Evolutionary conservation across 2,329 filamentous ascomycete species (phyloP).

Genomic region (Scorias spongiosa): DNA sequence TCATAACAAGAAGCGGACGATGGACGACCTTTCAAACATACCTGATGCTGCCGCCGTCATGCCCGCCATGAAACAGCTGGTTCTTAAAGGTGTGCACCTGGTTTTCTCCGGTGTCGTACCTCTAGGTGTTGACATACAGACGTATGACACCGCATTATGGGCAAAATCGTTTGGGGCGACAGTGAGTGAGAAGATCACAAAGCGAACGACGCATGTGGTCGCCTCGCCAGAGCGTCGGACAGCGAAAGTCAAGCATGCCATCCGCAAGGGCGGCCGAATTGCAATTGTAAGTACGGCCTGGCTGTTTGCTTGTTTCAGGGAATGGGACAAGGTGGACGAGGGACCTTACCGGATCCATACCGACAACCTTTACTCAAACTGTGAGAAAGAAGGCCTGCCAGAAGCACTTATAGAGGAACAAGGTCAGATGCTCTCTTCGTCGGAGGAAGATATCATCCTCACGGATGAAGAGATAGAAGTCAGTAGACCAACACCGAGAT

Average conservation of each 20-base stretch:
- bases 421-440: slow-evolving; percentile 24
- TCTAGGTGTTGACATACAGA: slow-evolving; percentile 54
- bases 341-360: slow-evolving; percentile 63
- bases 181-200: slow-evolving; percentile 42
- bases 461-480: slow-evolving; percentile 23
- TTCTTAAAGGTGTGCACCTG: slow-evolving; percentile 60
- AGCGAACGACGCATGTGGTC: slow-evolving; percentile 52
- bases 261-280: slow-evolving; percentile 55
- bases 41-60: slow-evolving; percentile 82
- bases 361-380: slow-evolving; percentile 45
- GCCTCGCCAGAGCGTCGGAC: slow-evolving; percentile 60
- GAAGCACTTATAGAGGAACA: slow-evolving; percentile 19
- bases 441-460: slow-evolving; percentile 29
- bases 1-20: slow-evolving; percentile 33
- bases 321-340: slow-evolving; percentile 72
- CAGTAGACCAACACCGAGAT: slow-evolving; percentile 8
- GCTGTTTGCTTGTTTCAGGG: slow-evolving; percentile 70
- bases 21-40: slow-evolving; percentile 43
- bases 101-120: slow-evolving; percentile 87
- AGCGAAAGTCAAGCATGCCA: slow-evolving; percentile 78
- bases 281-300: slow-evolving; percentile 87
- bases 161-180: slow-evolving; percentile 71
- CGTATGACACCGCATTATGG: slow-evolving; percentile 75
- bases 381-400: slow-evolving; percentile 9
- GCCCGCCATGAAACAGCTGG: slow-evolving; percentile 59